These are phyloP conservation scores for Aspergillus jensenii DNA, from an alignment of 2,329 filamentous ascomycete species.

Conservation along the genomic window DNA sequence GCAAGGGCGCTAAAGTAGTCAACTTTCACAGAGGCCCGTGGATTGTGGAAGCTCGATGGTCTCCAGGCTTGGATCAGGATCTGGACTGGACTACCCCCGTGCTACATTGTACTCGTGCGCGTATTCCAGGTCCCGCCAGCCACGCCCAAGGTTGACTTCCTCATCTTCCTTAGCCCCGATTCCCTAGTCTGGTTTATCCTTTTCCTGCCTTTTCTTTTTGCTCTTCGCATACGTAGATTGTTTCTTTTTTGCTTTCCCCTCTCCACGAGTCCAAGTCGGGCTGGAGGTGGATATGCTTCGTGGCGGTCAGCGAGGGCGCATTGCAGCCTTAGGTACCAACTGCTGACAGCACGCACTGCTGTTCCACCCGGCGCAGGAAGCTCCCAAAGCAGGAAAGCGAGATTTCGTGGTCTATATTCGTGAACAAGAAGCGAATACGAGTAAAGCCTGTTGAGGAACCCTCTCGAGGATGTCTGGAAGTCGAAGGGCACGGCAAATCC, in stretches of 20 bases:
- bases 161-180: background rate
- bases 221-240: background rate
- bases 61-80: background rate
- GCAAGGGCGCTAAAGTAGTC: background rate
- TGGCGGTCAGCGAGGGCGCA: constrained; percentile 14
- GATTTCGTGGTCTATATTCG: background rate
- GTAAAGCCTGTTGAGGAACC: background rate
- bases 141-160: background rate
- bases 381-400: background rate
- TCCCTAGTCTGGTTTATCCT: background rate
- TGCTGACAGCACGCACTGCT: background rate
- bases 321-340: constrained; percentile 16
- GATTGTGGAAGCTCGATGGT: too few species aligned
- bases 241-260: background rate
- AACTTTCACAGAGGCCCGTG: background rate
- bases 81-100: background rate
- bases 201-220: background rate
- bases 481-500: background rate
- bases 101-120: background rate
- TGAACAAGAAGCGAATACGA: background rate
- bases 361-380: background rate
- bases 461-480: background rate
- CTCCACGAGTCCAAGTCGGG: background rate
- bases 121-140: constrained; percentile 1
- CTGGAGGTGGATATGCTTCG: background rate